These are phyloP conservation scores for Camellia oleifera DNA, from an alignment of 179 eudicot genomes.

Conservation along the genomic window DNA sequence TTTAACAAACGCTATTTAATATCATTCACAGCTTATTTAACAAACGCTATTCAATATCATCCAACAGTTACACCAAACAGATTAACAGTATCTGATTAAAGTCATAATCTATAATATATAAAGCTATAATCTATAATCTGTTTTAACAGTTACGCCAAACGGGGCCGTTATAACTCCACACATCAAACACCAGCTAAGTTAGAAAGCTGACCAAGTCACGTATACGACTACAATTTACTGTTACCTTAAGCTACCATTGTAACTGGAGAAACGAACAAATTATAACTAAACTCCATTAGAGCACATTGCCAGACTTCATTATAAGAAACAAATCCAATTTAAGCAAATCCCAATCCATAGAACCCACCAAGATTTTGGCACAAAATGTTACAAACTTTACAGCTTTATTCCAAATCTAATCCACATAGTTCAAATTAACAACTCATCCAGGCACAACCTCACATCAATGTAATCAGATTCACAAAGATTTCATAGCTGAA, in stretches of 20 bases:
- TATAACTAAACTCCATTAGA: neutral
- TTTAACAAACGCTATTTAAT: no score
- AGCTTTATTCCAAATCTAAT: neutral
- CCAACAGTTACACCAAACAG: no score
- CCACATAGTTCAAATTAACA: neutral
- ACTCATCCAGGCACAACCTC: neutral
- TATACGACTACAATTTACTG: neutral
- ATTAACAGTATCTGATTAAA: no score
- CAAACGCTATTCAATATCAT: no score
- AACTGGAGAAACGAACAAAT: neutral
- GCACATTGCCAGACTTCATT: neutral
- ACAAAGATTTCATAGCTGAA: neutral
- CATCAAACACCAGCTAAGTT: neutral
- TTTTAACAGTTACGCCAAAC: no score
- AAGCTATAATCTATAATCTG: no score
- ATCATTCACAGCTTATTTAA: no score
- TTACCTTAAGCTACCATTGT: neutral
- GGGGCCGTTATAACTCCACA: neutral
- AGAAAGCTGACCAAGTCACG: neutral
- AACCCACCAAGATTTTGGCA: neutral
- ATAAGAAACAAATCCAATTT: neutral
- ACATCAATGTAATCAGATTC: neutral
- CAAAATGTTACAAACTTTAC: neutral
- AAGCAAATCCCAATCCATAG: neutral
- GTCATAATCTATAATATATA: no score